Evolutionary conservation across 345 rosid genomes (phyloP).

Genomic region (Lepidium didymum): DNA sequence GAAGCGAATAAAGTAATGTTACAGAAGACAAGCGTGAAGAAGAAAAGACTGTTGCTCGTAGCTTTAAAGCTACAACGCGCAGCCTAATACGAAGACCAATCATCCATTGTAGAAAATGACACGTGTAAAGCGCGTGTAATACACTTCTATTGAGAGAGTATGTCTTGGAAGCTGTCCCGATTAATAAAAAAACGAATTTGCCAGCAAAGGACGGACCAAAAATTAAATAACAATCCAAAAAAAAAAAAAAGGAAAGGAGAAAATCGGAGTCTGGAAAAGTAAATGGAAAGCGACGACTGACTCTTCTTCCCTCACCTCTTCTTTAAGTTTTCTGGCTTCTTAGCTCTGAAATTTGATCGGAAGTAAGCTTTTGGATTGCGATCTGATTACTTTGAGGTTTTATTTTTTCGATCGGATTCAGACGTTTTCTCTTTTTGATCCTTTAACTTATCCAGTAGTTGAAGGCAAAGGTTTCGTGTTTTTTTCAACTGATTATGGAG

Average conservation of each 20-base stretch:
- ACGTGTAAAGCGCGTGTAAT: slow-evolving; percentile 15
- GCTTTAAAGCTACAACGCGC: slow-evolving; percentile 19
- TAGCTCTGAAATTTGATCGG: neutral
- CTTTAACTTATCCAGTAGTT: neutral
- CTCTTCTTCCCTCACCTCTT: slow-evolving; percentile 17
- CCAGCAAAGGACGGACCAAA: slow-evolving; percentile 29
- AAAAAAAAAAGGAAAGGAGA: neutral
- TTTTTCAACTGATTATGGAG: neutral
- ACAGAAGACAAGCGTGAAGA: neutral
- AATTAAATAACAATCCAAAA: neutral
- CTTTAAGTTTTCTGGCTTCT: slow-evolving; percentile 10
- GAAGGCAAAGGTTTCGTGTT: neutral
- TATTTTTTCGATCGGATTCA: neutral
- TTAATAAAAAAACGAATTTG: slow-evolving; percentile 28
- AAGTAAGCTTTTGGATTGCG: neutral
- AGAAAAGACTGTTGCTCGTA: slow-evolving; percentile 17
- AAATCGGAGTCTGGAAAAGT: slow-evolving; percentile 23
- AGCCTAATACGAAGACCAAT: slow-evolving; percentile 13
- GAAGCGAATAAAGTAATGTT: too few relatives aligned
- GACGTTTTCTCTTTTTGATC: neutral
- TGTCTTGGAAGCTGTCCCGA: neutral
- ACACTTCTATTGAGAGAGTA: neutral
- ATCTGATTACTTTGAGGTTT: neutral
- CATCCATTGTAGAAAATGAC: neutral
- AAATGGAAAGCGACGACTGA: slow-evolving; percentile 33